Percentiles rank a stretch among this genome's conserved stretches.
Conservation (phyloP, 176 grass and related monocot genomes). For the Chrysopogon serrulatus region DNA sequence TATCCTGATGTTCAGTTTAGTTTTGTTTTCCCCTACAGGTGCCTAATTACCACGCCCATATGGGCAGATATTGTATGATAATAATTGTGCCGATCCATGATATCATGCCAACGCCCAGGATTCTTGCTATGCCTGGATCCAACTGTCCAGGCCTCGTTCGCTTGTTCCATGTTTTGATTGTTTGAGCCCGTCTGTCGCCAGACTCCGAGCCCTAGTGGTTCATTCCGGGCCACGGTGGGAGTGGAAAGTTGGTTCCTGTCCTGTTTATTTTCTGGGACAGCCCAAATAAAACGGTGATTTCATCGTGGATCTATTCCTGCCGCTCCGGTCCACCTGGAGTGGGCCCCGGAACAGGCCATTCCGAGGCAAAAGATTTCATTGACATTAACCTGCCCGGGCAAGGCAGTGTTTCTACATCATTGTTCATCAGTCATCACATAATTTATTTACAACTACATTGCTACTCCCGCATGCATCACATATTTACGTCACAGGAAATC, state of each 20-base stretch:
- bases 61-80: not conserved
- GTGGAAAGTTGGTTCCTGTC: too few relatives aligned
- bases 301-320: too few relatives aligned
- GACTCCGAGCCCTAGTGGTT: too few relatives aligned
- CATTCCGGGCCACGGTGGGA: too few relatives aligned
- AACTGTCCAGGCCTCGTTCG: too few relatives aligned
- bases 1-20: not conserved
- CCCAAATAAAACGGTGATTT: too few relatives aligned
- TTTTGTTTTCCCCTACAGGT: not conserved
- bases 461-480: slow-evolving; percentile 17
- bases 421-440: slow-evolving; percentile 1
- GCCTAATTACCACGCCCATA: not conserved
- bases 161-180: too few relatives aligned
- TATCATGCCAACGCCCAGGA: not conserved
- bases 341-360: too few relatives aligned
- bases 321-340: too few relatives aligned
- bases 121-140: not conserved
- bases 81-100: not conserved
- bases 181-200: too few relatives aligned
- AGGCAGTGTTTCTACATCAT: slow-evolving; percentile 13
- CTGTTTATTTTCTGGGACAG: too few relatives aligned
- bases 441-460: slow-evolving; percentile 42
- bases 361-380: slow-evolving; percentile 2
- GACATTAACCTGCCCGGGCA: not conserved
- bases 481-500: slow-evolving; percentile 66